Conservation (phyloP, 805 yeast species). For the Maudiozyma saulgeensis region DNA sequence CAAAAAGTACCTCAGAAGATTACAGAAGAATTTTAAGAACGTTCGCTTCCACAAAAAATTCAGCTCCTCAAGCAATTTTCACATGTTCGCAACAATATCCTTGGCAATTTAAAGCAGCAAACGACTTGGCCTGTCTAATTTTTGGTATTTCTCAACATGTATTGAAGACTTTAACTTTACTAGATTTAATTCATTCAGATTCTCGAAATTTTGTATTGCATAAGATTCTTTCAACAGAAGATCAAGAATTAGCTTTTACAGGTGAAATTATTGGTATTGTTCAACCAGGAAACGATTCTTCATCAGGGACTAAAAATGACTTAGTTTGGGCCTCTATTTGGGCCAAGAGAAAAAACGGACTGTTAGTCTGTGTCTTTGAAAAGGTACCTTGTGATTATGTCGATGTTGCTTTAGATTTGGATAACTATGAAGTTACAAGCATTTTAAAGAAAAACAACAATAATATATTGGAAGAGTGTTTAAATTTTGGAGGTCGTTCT, state of each 20-base stretch:
- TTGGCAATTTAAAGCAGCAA: conserved; percentile 74
- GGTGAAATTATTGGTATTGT: conserved; percentile 81
- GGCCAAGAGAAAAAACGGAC: conserved; percentile 68
- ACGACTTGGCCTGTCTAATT: conserved; percentile 80
- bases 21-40: conserved; percentile 48
- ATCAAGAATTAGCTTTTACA: conserved; percentile 49
- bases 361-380: conserved; percentile 77
- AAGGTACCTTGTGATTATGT: conserved; percentile 69
- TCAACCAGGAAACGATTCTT: conserved; percentile 42
- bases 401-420: conserved; percentile 39
- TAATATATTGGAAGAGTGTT: background rate
- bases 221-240: conserved; percentile 35
- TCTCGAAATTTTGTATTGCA: conserved; percentile 61
- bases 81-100: conserved; percentile 69
- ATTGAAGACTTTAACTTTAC: conserved; percentile 50
- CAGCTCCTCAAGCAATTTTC: conserved; percentile 75
- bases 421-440: conserved; percentile 21
- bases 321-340: conserved; percentile 82
- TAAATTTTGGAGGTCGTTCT: background rate
- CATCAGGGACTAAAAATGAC: conserved; percentile 15
- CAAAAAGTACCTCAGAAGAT: conserved; percentile 14
- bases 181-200: conserved; percentile 72
- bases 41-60: conserved; percentile 57
- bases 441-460: conserved; percentile 19
- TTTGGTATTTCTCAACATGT: conserved; percentile 69